Evolutionary conservation across 192 early-diverging fungal species (phyloP).

Genomic region (Coemansia sp.): DNA sequence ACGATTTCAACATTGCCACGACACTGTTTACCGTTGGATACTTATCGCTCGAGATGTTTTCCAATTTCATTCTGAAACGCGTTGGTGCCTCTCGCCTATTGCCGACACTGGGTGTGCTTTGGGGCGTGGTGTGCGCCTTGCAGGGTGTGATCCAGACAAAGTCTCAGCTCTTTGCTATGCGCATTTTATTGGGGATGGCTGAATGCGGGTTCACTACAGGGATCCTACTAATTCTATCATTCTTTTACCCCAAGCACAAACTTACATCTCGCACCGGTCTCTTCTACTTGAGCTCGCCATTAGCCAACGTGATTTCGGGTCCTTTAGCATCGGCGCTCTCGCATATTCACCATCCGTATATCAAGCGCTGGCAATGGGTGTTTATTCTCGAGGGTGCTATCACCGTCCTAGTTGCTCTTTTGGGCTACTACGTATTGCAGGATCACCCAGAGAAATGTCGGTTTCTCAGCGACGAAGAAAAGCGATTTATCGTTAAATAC

Average conservation of each 20-base stretch:
- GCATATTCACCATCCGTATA: slow-evolving; percentile 44
- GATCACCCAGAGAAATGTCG: slow-evolving; percentile 54
- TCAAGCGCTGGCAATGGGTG: slow-evolving; percentile 58
- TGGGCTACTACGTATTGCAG: slow-evolving; percentile 44
- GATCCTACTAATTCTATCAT: slow-evolving; percentile 43
- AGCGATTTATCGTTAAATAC: slow-evolving; percentile 39
- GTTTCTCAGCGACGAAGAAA: slow-evolving; percentile 41
- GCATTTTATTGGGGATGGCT: slow-evolving; percentile 44
- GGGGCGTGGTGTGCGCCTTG: slow-evolving; percentile 50
- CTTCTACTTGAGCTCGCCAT: slow-evolving; percentile 50
- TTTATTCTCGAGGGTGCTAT: slow-evolving; percentile 54
- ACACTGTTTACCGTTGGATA: slow-evolving; percentile 53
- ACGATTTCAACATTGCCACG: slow-evolving; percentile 54
- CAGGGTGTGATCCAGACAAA: slow-evolving; percentile 47
- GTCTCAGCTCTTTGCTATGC: slow-evolving; percentile 45
- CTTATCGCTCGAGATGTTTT: slow-evolving; percentile 46
- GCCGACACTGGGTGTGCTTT: slow-evolving; percentile 47
- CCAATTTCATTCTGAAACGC: slow-evolving; percentile 50
- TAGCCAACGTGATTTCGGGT: slow-evolving; percentile 46
- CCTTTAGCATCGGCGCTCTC: slow-evolving; percentile 53
- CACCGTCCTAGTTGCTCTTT: slow-evolving; percentile 33
- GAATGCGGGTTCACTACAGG: slow-evolving; percentile 54
- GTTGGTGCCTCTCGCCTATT: slow-evolving; percentile 46
- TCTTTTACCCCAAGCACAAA: slow-evolving; percentile 44
- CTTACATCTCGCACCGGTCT: slow-evolving; percentile 33